These are phyloP conservation scores for Cynanchum wilfordii DNA, from an alignment of 257 asterid genomes.

Conservation along the genomic window DNA sequence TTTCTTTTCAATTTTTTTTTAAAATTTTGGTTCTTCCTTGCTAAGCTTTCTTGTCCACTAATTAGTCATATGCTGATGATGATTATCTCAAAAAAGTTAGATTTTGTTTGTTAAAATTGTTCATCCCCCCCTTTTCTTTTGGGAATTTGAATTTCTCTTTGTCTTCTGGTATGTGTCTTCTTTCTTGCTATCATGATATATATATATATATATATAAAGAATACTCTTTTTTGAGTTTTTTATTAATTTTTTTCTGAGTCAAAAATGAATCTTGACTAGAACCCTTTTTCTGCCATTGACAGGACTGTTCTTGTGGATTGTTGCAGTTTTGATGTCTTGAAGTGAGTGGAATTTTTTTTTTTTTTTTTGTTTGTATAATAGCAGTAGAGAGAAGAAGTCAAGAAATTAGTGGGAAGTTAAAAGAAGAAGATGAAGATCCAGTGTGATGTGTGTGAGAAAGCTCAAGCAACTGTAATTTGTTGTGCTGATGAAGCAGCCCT, in stretches of 20 bases:
- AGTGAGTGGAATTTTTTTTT: neutral
- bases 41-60: too few relatives aligned
- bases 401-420: neutral
- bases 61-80: too few relatives aligned
- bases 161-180: neutral
- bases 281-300: neutral
- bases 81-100: too few relatives aligned
- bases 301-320: neutral
- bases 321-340: neutral
- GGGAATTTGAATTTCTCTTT: neutral
- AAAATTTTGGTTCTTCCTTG: too few relatives aligned
- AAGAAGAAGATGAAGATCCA: constrained; percentile 70
- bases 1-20: too few relatives aligned
- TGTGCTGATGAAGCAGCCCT: constrained; percentile 99
- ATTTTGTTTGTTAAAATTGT: neutral
- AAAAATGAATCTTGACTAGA: neutral
- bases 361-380: too few relatives aligned
- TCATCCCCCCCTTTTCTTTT: neutral
- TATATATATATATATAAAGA: too few relatives aligned
- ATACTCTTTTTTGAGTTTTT: neutral
- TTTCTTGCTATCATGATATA: too few relatives aligned
- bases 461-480: constrained; percentile 89
- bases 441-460: constrained; percentile 98
- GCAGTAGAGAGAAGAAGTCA: too few relatives aligned
- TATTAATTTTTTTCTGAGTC: neutral